phyloP scores from a whole-genome alignment of 371 early-diverging fungal species.

The Mucor irregularis region DNA sequence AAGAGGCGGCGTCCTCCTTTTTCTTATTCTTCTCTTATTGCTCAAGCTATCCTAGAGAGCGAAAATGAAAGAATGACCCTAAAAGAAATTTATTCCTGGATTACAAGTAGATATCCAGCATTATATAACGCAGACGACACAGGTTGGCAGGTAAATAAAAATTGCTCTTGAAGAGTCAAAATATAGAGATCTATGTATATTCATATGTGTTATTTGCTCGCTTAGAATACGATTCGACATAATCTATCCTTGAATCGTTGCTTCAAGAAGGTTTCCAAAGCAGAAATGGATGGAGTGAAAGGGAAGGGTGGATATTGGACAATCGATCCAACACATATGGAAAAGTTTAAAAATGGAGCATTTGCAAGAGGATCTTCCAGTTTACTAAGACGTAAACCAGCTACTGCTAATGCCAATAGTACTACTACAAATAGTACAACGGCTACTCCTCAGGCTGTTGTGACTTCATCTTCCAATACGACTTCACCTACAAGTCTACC shows the following conservation, averaged over 20 bases:
- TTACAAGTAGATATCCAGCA: conserved; percentile 67
- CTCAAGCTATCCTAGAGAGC: conserved; percentile 68
- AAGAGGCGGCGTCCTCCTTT: conserved; percentile 72
- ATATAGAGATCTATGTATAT: too few species aligned
- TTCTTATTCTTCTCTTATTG: conserved; percentile 75
- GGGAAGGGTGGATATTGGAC: conserved; percentile 65
- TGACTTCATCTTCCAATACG: too few species aligned
- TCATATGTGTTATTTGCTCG: neutral
- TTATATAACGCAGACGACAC: conserved; percentile 66
- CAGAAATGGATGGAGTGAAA: conserved; percentile 51
- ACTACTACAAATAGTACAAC: neutral
- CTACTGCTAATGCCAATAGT: neutral
- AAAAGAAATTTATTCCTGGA: conserved; percentile 75
- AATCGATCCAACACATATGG: conserved; percentile 40
- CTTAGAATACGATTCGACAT: conserved; percentile 78
- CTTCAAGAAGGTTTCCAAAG: conserved; percentile 68
- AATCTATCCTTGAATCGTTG: conserved; percentile 77
- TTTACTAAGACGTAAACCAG: conserved; percentile 17
- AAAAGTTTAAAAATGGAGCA: conserved; percentile 34
- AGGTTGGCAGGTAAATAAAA: conserved; percentile 63
- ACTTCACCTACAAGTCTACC: neutral
- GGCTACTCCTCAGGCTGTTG: neutral
- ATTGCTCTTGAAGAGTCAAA: neutral
- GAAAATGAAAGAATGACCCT: conserved; percentile 63
- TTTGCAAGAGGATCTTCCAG: conserved; percentile 32